Base-by-base conservation (phyloP, 148 eudicot species). In the Vaccinium vitisidaea region DNA sequence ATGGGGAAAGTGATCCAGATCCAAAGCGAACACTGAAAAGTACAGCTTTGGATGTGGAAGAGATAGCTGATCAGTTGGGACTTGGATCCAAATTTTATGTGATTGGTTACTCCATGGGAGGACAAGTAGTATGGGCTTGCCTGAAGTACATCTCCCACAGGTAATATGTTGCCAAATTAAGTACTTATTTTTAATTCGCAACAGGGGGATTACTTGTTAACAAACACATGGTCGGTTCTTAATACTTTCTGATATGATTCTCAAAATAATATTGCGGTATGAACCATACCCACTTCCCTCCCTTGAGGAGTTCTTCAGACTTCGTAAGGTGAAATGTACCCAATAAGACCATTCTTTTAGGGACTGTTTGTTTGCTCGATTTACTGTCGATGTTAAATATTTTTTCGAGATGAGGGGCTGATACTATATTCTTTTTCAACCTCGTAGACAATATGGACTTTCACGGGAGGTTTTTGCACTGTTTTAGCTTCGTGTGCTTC, bases 1-100 rank as follows among this genome's bases (percentile, higher is more conserved):
- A 94, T 89, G 98, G 98, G 61, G 92, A 94, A 84, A 93, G 98
- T 78, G 95, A 93, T 88, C 94, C 96, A 74, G 82, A 94, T 84
- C 98, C 98, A 39, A 83, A 87, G 21, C 87, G 92, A 86, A 90
- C 96, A 30, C 54, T 80, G 15, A 90, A 91, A 77, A 93, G 93
- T 85, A 63, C 86, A 19, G 87, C 93, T 75, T 65, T 83, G 27
- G 98, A 94, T 71, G 83, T 93, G 53, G 93, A 91, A 90, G 93
- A 93, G 73, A 90, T 94, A 65, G 98, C 98, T 27, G 96, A 94
- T 87, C 90, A 92, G 46, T 88, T 94, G 82, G 85, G 75, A 46
- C 90, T 94, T 25, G 98, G 96, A 18, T 83, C 89, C 59, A 88
- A 87, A 56, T 94, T 94, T 79, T 91, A 92, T 79, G 77, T 93